phyloP scores from a whole-genome alignment of 805 yeast species.

The Starmerella vaccinii region DNA sequence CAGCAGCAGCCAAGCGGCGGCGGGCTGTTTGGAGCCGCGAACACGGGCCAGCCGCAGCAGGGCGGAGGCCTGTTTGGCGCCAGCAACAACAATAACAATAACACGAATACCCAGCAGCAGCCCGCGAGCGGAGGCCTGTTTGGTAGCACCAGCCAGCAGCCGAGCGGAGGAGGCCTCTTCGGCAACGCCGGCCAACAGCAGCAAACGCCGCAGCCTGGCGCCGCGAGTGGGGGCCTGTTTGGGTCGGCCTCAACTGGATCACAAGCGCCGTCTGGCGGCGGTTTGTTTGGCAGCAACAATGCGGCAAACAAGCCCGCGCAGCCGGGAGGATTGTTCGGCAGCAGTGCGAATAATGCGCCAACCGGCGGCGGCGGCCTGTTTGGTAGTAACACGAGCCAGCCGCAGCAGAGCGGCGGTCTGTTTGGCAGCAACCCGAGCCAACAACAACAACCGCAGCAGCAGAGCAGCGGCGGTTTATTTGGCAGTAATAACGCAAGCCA shows the following conservation, averaged over 20 bases:
- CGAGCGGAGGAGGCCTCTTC: not conserved
- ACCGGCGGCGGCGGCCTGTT: not conserved
- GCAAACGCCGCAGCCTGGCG: not conserved
- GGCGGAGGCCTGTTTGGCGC: not conserved
- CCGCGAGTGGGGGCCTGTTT: not conserved
- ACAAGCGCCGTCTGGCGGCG: not conserved
- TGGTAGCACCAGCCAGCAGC: not conserved
- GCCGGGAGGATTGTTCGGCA: not conserved
- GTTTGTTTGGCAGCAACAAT: conserved; percentile 7
- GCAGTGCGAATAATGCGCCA: not conserved
- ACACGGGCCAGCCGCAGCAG: not conserved
- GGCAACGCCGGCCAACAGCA: not conserved
- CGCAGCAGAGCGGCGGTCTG: not conserved
- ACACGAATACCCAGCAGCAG: too few species aligned
- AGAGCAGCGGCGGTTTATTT: not conserved
- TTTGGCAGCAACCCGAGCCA: conserved; percentile 3
- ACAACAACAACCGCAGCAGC: too few species aligned
- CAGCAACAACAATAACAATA: not conserved
- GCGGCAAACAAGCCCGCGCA: not conserved
- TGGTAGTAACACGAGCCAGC: not conserved
- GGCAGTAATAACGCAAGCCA: not conserved
- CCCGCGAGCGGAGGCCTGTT: not conserved
- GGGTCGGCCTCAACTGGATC: not conserved
- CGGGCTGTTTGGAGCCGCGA: not conserved
- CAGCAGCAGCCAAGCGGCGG: not conserved